Evolutionary conservation across 441 rosid species (phyloP).

Genomic region (Populus trichocarpa): DNA sequence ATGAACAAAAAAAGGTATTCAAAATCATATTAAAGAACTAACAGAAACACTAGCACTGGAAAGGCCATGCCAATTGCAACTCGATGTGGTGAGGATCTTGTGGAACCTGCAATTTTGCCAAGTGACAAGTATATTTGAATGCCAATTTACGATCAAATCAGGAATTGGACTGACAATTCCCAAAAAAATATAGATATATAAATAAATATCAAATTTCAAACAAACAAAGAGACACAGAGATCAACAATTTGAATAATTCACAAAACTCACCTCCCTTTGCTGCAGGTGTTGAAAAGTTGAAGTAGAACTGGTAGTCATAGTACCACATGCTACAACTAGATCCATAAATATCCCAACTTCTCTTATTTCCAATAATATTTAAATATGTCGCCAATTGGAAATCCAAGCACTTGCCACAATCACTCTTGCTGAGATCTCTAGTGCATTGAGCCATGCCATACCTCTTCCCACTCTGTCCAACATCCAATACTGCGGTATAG

Average conservation of each 20-base stretch:
- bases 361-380: slow-evolving; percentile 26
- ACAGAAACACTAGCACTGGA: slow-evolving; percentile 15
- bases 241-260: slow-evolving; percentile 14
- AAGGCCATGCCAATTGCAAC: slow-evolving; percentile 9
- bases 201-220: no score
- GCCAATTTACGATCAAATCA: neutral
- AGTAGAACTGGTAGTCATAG: slow-evolving; percentile 34
- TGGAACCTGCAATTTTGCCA: slow-evolving; percentile 13
- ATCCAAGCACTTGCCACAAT: slow-evolving; percentile 30
- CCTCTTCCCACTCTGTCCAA: slow-evolving; percentile 34
- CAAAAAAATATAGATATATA: no score
- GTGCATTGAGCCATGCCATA: slow-evolving; percentile 44
- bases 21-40: neutral
- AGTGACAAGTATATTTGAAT: neutral
- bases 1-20: neutral
- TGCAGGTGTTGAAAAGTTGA: slow-evolving; percentile 20
- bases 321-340: slow-evolving; percentile 43
- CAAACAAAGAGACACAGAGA: no score
- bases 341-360: slow-evolving; percentile 41
- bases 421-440: slow-evolving; percentile 30
- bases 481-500: slow-evolving; percentile 30
- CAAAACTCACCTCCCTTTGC: slow-evolving; percentile 25
- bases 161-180: neutral
- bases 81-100: slow-evolving; percentile 8
- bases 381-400: slow-evolving; percentile 24